Evolutionary conservation across 2,329 filamentous ascomycete species (phyloP), one percentile per base, ranked within the genome.

Genomic region (Colletotrichum euphorbiae): DNA sequence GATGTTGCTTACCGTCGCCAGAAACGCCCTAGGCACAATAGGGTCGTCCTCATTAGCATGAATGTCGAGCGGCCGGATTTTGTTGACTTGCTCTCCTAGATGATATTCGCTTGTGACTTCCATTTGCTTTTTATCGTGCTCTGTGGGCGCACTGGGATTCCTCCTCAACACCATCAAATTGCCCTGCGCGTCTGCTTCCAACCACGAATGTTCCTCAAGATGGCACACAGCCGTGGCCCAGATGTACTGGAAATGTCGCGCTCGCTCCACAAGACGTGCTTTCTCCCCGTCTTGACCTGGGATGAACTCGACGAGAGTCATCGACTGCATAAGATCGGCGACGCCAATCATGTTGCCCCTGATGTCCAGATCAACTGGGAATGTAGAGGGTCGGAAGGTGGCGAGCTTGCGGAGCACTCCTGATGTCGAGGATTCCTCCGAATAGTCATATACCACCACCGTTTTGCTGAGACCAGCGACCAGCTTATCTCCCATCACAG

Each of bases 21-120:
- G 80, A 76, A 98, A 98, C 19, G 96, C 96, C 74, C 88, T 89
- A 0, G 96, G 95, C 7, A 91, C 82, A 7, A 98, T 89, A 28
- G 91, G 83, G 8, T 92, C 89, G 71, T 85, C 89, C 38, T 88
- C 81, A 17, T 85, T 85, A 3, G 89, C 83, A 31, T 88, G 84
- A 9, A 97, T 88, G 61, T 90, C 84, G 17, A 98, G 87, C 31
- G 88, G 88, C 21, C 91, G 87, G 62, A 98, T 97, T 36, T 89
- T 87, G 76, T 99, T 99, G 62, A 98, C 93, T 87, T 96, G 93
- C 77, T 99, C 95, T 1, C 96, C 94, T 9, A 99, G 83, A 50
- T 91, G 89, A 70, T 98, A 89, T 78, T 98, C 94, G 68, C 91
- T 91, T 1, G 89, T 93, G 5, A 94, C 84, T 46, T 93, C 86